Percentiles rank a stretch among this genome's conserved stretches.
phyloP scores from a whole-genome alignment of 805 yeast genomes.

The Millerozyma acaciae region DNA sequence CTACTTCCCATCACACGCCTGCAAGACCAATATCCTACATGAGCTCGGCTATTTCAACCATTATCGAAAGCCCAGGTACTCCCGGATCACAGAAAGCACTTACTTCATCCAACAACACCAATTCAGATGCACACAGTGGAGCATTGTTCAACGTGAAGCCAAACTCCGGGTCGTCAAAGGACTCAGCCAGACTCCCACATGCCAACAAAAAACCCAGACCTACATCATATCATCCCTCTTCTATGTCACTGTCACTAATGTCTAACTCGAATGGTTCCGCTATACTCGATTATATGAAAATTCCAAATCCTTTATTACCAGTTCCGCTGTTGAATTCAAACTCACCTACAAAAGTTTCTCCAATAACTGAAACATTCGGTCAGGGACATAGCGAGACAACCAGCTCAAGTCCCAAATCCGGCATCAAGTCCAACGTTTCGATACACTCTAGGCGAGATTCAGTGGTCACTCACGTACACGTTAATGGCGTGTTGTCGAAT shows the following conservation, averaged over 20 bases:
- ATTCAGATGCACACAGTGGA: neutral
- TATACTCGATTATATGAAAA: conserved; percentile 31
- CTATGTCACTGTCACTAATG: conserved; percentile 30
- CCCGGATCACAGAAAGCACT: conserved; percentile 5
- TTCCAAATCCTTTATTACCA: conserved; percentile 30
- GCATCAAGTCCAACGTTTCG: conserved; percentile 7
- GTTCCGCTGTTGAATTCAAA: conserved; percentile 35
- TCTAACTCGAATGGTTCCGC: conserved; percentile 11
- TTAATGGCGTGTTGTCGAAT: conserved; percentile 37
- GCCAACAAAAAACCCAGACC: conserved; percentile 67
- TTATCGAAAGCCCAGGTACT: conserved; percentile 29
- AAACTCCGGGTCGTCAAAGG: conserved; percentile 12
- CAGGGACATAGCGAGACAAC: conserved; percentile 5
- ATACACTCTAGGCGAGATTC: conserved; percentile 31
- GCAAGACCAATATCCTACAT: conserved; percentile 27
- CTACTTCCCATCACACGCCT: conserved; percentile 8
- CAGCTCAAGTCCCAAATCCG: conserved; percentile 7
- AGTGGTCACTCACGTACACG: conserved; percentile 41
- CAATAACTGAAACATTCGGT: conserved; percentile 9
- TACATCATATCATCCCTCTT: conserved; percentile 76
- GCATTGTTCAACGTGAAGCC: conserved; percentile 3
- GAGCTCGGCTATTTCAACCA: conserved; percentile 41
- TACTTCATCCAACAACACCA: neutral
- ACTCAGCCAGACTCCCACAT: conserved; percentile 38
- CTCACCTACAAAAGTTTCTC: conserved; percentile 34